Evolutionary conservation across 768 basidiomycete species (phyloP), one percentile per base, ranked within the genome.

Genomic region (Mycena galopus): DNA sequence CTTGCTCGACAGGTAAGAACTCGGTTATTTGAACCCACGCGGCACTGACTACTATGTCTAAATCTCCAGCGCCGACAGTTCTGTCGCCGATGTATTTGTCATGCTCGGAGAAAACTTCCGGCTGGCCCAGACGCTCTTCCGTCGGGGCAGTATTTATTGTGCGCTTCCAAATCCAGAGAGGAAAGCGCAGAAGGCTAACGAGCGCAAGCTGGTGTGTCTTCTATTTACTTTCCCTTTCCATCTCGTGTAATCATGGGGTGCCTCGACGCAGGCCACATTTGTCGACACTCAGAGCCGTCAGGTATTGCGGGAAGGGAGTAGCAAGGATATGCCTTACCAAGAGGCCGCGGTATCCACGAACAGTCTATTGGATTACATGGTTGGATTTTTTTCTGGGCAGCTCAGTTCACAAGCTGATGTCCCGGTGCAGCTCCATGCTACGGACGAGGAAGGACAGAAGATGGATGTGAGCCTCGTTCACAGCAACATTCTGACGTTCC

Each of bases 91-190:
- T 8, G 39, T 71, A 29, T 71, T 71, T 29, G 58, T 25, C 14
- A 1, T 37, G 0, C 58, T 74, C 35, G 65, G 42, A 4, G 19
- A 25, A 11, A 71, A 64, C 42, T 33, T 74, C 14, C 29, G 32
- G 6, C 68, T 74, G 3, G 25, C 69, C 0, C 73, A 74, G 19
- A 62, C 55, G 2, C 65, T 74, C 10, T 67, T 64, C 42, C 73
- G 73, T 33, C 67, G 67, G 44, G 73, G 73, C 1, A 33, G 51
- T 14, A 23, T 74, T 25, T 74, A 74, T n/a, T 65, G 73, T n/a
- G 69, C 73, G 35, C 60, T 74, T 1, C 73, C 73, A 1, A 74
- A 74, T 25, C 69, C 73, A 10, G 73, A 74, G n/a, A n/a, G n/a
- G n/a, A n/a, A n/a, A n/a, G n/a, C n/a, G n/a, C n/a, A n/a, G n/a